Base-by-base conservation (phyloP, 371 early-diverging fungal genomes). In the Hamiltosporidium tvaerminnensis region DNA sequence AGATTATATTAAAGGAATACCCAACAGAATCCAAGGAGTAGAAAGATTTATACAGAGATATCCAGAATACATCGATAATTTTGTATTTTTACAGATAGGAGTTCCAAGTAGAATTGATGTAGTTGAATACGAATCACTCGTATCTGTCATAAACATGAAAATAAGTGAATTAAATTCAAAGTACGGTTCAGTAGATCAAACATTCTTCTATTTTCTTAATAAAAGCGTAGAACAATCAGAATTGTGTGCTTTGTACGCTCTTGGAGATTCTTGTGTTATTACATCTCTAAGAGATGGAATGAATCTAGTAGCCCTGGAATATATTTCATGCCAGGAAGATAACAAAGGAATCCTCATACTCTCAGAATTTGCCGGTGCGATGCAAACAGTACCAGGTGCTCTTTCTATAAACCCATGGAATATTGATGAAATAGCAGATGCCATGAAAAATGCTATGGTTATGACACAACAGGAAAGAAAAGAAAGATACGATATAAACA, bases 1-100 rank as follows among this genome's bases (percentile, higher is more conserved):
- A 53, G 99, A 99, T 78, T 96, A 95, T 74, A 96, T 96, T 80
- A 99, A 99, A 80, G 99, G 99, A 54, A 94, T 99, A 31, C 96
- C 96, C 9, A 93, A 96, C 70, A 91, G 93, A 78, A 78, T 99
- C 65, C 86, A 87, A 70, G 97, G 92, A 2, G 84, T 91, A 58
- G 91, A 94, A 72, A 83, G 86, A 36, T 91, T 96, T 67, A 77
- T 97, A 52, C 79, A 82, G 39, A 80, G 84, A 57, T 84, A 93
- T 71, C 91, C 90, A 0, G 91, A 95, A 72, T 90, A 87, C 83
- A 82, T 85, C 32, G 91, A 89, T 31, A 89, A 89, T 66, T 82
- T 82, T 10, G 83, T 70, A 0, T 81, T 99, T 56, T 85, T 93
- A 16, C 99, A 99, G 72, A 86, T 99, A 3, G 92, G 92, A 9